A percentile compares a stretch with the other conserved stretches of the same genome.
Evolutionary conservation across 768 basidiomycete genomes (phyloP).

Genomic region (Inosperma sp.): DNA sequence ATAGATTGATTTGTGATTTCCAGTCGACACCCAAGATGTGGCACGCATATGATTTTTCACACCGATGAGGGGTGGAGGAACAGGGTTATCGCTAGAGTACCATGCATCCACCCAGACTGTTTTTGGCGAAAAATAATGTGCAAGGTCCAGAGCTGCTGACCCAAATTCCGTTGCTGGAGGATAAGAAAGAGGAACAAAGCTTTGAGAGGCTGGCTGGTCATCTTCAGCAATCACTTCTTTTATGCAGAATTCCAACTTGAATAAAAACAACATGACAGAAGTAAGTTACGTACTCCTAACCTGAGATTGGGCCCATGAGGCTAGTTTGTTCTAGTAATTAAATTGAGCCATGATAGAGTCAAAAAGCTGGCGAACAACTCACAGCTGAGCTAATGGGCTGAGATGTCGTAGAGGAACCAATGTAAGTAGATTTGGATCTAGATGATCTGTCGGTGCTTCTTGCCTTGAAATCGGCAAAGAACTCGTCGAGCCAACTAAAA

Average conservation of each 20-base stretch:
- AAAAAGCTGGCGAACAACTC: constrained; percentile 7
- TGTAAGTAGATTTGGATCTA: no score
- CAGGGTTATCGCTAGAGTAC: constrained; percentile 34
- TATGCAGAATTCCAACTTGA: background rate
- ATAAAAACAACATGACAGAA: constrained; percentile 5
- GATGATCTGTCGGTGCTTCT: constrained; percentile 3
- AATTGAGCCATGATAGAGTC: background rate
- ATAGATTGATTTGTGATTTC: constrained; percentile 27
- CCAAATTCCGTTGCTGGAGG: constrained; percentile 22
- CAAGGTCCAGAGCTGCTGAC: constrained; percentile 38
- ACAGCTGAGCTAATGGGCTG: constrained; percentile 21
- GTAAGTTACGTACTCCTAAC: constrained; percentile 24
- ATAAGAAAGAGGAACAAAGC: constrained; percentile 17
- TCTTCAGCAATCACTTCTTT: background rate
- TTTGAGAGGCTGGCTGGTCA: background rate
- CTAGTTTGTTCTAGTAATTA: constrained; percentile 24
- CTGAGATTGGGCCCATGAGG: constrained; percentile 21
- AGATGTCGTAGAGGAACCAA: no score
- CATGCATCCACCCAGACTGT: constrained; percentile 39
- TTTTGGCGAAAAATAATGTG: constrained; percentile 39
- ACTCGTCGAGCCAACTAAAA: constrained; percentile 79
- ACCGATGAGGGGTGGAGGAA: constrained; percentile 30
- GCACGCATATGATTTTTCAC: constrained; percentile 24
- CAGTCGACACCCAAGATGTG: constrained; percentile 27
- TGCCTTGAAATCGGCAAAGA: constrained; percentile 46